Conservation (phyloP, 345 rosid species). For the Arabis hirsuta region DNA sequence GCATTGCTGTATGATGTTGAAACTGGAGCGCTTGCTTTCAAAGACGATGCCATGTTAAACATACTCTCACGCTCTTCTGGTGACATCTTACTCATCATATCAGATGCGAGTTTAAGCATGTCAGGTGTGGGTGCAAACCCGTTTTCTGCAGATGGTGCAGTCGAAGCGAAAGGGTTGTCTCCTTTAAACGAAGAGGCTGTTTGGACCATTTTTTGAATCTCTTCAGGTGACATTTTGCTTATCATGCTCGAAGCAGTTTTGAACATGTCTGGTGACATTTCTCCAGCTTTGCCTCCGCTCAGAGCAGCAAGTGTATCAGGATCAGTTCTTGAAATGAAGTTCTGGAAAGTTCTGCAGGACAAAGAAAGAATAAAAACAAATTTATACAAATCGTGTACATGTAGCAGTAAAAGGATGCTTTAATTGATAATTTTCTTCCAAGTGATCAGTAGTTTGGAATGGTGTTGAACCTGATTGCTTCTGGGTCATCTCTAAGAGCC, state of each 20-base stretch:
- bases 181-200: slow-evolving; percentile 78
- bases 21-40: slow-evolving; percentile 49
- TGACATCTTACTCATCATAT: slow-evolving; percentile 81
- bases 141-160: slow-evolving; percentile 46
- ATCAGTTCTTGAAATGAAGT: slow-evolving; percentile 75
- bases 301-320: slow-evolving; percentile 71
- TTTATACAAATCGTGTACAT: not conserved
- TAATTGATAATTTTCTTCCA: not conserved
- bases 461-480: slow-evolving; percentile 69
- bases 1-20: slow-evolving; percentile 45
- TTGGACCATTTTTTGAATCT: slow-evolving; percentile 83
- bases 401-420: slow-evolving; percentile 21
- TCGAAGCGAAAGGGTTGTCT: slow-evolving; percentile 48
- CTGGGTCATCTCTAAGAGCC: slow-evolving; percentile 77
- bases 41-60: slow-evolving; percentile 83
- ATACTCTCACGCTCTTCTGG: slow-evolving; percentile 80
- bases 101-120: slow-evolving; percentile 81
- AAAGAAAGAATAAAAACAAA: slow-evolving; percentile 23
- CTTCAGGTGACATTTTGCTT: slow-evolving; percentile 85
- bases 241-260: slow-evolving; percentile 86
- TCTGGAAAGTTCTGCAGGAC: slow-evolving; percentile 69
- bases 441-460: slow-evolving; percentile 23
- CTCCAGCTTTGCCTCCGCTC: slow-evolving; percentile 76
- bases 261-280: slow-evolving; percentile 81
- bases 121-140: slow-evolving; percentile 66